Evolutionary conservation across 2,329 filamentous ascomycete genomes (phyloP).

Genomic region (Aspergillus sp.): DNA sequence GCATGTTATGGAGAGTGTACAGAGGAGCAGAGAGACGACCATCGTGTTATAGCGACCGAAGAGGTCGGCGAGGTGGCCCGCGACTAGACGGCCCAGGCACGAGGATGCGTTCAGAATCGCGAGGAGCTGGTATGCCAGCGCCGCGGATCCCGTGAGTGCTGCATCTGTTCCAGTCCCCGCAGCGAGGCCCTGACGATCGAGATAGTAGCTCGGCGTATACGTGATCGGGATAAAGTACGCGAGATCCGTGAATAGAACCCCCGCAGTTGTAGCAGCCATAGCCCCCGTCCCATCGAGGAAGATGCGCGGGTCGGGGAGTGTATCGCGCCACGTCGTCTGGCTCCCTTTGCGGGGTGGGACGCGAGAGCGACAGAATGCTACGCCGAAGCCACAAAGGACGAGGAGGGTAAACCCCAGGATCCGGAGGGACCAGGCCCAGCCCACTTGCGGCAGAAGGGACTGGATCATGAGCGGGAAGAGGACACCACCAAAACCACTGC

Average conservation of each 20-base stretch:
- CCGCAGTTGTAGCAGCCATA: slow-evolving; percentile 25
- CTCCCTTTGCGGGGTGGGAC: slow-evolving; percentile 17
- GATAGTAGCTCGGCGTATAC: slow-evolving; percentile 33
- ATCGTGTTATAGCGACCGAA: slow-evolving; percentile 35
- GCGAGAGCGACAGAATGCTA: slow-evolving; percentile 20
- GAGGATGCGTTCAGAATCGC: slow-evolving; percentile 33
- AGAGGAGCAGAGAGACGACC: slow-evolving; percentile 28
- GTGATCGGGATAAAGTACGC: slow-evolving; percentile 34
- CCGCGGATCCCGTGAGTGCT: slow-evolving; percentile 15
- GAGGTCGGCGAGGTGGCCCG: slow-evolving; percentile 32
- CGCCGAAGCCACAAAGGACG: slow-evolving; percentile 34
- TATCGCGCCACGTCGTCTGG: slow-evolving; percentile 23
- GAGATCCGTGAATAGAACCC: slow-evolving; percentile 31
- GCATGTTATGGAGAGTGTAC: slow-evolving; percentile 23
- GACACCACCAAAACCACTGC: slow-evolving; percentile 37
- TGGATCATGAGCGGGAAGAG: slow-evolving; percentile 39
- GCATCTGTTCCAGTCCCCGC: neutral
- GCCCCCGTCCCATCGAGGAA: slow-evolving; percentile 24
- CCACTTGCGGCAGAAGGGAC: slow-evolving; percentile 31
- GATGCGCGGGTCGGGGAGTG: slow-evolving; percentile 23
- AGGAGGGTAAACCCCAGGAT: slow-evolving; percentile 42
- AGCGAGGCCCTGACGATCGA: slow-evolving; percentile 15
- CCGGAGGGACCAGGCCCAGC: slow-evolving; percentile 42
- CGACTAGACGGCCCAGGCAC: slow-evolving; percentile 28
- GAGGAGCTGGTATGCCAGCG: slow-evolving; percentile 31